These are phyloP conservation scores for Wilcoxina mikolae DNA, from an alignment of 495 filamentous ascomycete genomes.

Conservation along the genomic window DNA sequence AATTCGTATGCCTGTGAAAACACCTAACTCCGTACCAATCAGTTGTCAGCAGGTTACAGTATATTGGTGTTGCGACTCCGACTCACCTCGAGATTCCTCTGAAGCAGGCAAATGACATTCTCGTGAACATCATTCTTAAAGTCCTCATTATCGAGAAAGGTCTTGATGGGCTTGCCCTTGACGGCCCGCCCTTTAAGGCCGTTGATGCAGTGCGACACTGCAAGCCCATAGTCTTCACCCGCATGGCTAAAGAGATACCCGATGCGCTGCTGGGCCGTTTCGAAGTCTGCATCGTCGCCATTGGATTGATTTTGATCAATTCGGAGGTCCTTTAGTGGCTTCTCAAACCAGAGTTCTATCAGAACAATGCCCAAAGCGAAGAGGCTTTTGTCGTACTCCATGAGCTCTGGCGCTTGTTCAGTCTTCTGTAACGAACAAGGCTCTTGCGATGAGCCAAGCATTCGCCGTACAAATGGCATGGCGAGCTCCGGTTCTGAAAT, in stretches of 20 bases:
- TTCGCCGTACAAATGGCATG: conserved; percentile 19
- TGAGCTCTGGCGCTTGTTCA: not conserved
- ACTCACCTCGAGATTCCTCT: conserved; percentile 15
- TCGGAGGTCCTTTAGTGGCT: conserved; percentile 4
- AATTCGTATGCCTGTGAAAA: too few species aligned
- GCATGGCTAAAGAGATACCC: not conserved
- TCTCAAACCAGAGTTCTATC: conserved; percentile 28
- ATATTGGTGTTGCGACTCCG: too few species aligned
- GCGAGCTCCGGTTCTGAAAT: not conserved
- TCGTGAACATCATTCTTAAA: conserved; percentile 27
- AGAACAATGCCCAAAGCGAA: conserved; percentile 28
- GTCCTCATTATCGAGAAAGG: conserved; percentile 16
- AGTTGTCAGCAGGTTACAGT: too few species aligned
- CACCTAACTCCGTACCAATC: too few species aligned
- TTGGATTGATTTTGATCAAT: not conserved
- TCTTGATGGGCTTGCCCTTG: conserved; percentile 1
- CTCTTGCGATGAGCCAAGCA: too few species aligned
- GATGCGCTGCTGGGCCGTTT: not conserved
- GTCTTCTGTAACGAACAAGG: too few species aligned
- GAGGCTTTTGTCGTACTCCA: not conserved
- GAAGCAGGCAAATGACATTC: conserved; percentile 25
- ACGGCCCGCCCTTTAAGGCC: not conserved
- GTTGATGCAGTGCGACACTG: not conserved
- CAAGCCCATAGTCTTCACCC: not conserved
- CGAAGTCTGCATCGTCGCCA: not conserved